Percentiles rank a stretch among this genome's conserved stretches.
phyloP scores from a whole-genome alignment of 2,329 filamentous ascomycete genomes.

The Talaromyces sp. region DNA sequence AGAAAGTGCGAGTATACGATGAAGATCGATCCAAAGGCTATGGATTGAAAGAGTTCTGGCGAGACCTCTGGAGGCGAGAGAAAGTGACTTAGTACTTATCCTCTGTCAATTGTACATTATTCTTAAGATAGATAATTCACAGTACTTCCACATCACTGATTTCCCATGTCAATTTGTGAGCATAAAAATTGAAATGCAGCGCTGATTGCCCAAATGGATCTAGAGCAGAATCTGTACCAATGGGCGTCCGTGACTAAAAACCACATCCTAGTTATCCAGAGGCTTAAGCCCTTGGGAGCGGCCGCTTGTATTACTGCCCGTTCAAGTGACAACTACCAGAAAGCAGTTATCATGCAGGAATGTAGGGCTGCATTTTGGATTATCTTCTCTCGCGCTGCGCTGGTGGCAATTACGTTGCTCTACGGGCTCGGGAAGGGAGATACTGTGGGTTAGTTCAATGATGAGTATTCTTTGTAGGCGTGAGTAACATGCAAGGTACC shows the following conservation, averaged over 20 bases:
- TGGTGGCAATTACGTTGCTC: background rate
- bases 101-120: background rate
- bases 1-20: conserved; percentile 64
- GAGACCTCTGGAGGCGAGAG: conserved; percentile 62
- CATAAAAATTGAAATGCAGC: background rate
- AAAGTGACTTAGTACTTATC: conserved; percentile 18
- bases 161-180: background rate
- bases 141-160: background rate
- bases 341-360: background rate
- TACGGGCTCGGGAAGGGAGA: background rate
- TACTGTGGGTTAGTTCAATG: background rate
- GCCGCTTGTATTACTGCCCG: conserved; percentile 40
- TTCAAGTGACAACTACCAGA: background rate
- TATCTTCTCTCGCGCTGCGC: background rate
- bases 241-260: background rate
- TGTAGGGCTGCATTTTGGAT: background rate
- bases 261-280: no score
- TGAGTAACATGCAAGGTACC: background rate
- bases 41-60: conserved; percentile 86
- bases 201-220: background rate
- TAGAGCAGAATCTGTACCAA: no score
- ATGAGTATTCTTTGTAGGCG: background rate
- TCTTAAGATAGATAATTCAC: background rate
- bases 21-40: conserved; percentile 68
- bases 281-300: conserved; percentile 29